Base-by-base conservation (phyloP, 257 asterid species). In the Lantana camara region DNA sequence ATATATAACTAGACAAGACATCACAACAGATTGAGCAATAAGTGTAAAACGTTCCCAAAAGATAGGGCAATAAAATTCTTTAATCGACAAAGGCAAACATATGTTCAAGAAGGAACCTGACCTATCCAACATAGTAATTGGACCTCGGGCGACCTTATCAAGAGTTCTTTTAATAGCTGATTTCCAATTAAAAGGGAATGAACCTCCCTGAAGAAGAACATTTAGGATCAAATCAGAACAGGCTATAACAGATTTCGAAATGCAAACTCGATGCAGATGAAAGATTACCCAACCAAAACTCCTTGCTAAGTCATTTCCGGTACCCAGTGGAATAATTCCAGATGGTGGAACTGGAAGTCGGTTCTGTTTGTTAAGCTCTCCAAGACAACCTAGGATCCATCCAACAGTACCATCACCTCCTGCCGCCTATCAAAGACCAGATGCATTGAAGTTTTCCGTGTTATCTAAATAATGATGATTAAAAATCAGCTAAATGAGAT, bases 381-480 rank as follows among this genome's bases (percentile, higher is more conserved):
- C 99, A 49, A 93, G 84, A 73, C 99, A 93, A 7, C 99, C 97
- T 14, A 93, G 91, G 64, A 90, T 89, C 99, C 99, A 94, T 14
- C 99, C 99, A 63, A 94, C 99, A 13, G 99, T 90, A 69, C 99
- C 99, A 81, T 93, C 99, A 82, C 99, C 99, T 62, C 99, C 99
- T 42, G 99, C 99, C 49, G 88, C 97, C 98, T 93, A 79, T 68
- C 79, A 80, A 77, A 63, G 34, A 64, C 64, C 60, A 57, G 56
- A 14, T 45, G 29, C 54, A 50, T 67, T 57, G 67, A 64, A 49
- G 55, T 29, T 44, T 40, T 49, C 53, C 60, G 58, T 51, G 64
- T 27, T 45, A 22, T 57, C 47, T 59, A 4, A 61, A 60, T 15
- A 72, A 69, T 20, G 42, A n/a, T 15, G 40, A 40, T 52, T 15